Conservation (phyloP, 352 stramenopile species). For the Plasmopara muralis region DNA sequence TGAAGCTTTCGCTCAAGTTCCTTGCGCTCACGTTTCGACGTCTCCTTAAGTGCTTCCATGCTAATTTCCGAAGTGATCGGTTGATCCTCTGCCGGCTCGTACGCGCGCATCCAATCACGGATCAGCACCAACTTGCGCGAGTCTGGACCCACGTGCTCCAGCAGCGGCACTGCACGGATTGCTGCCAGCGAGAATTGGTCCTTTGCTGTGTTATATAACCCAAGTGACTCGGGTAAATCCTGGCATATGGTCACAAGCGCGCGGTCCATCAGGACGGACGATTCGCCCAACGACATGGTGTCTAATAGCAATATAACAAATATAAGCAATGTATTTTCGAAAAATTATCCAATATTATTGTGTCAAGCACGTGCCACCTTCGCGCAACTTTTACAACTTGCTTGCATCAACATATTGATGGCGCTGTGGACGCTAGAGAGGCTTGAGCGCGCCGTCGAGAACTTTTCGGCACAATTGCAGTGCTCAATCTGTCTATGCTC, state of each 20-base stretch:
- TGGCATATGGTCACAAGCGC: constrained; percentile 69
- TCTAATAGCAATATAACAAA: constrained; percentile 1
- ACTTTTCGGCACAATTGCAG: constrained; percentile 66
- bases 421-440: constrained; percentile 38
- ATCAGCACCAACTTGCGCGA: constrained; percentile 62
- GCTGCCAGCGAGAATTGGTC: constrained; percentile 59
- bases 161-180: constrained; percentile 44
- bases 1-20: constrained; percentile 31
- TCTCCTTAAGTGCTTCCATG: constrained; percentile 50
- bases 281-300: constrained; percentile 67
- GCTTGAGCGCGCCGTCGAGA: constrained; percentile 50
- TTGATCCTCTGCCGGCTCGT: constrained; percentile 46
- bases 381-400: constrained; percentile 3
- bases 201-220: constrained; percentile 67
- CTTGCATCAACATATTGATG: constrained; percentile 10
- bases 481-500: constrained; percentile 81
- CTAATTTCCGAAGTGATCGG: constrained; percentile 43
- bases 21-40: constrained; percentile 40
- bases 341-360: too few species aligned
- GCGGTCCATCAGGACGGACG: constrained; percentile 63
- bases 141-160: constrained; percentile 44
- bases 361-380: constrained; percentile 11
- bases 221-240: constrained; percentile 71
- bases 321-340: background rate
- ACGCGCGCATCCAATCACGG: constrained; percentile 71